A percentile compares a stretch with the other conserved stretches of the same genome.
These are phyloP conservation scores for Alnus rubra DNA, from an alignment of 306 rosid species.

Conservation along the genomic window DNA sequence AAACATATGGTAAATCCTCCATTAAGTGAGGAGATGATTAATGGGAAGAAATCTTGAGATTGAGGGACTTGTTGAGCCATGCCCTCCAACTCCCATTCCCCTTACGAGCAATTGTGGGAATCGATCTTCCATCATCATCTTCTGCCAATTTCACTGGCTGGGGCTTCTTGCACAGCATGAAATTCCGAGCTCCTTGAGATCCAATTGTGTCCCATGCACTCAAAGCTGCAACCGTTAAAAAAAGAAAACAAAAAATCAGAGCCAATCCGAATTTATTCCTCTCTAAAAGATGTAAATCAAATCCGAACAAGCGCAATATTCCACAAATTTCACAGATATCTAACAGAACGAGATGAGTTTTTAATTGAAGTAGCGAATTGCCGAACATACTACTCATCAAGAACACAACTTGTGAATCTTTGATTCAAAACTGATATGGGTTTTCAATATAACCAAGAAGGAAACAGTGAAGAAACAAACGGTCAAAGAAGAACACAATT, in stretches of 20 bases:
- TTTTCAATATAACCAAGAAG: not conserved
- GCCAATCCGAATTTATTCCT: not conserved
- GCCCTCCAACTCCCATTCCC: constrained; percentile 74
- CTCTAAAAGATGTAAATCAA: not conserved
- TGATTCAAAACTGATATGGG: not conserved
- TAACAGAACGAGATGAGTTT: not conserved
- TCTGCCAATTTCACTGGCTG: constrained; percentile 37
- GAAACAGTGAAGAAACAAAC: not conserved
- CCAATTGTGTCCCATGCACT: constrained; percentile 80
- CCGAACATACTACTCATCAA: not conserved
- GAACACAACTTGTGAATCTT: not conserved
- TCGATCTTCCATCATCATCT: constrained; percentile 15
- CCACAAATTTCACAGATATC: not conserved
- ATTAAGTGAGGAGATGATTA: constrained; percentile 18
- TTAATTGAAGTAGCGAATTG: not conserved
- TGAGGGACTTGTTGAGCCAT: constrained; percentile 86
- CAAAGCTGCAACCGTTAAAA: constrained; percentile 51
- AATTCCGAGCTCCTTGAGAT: constrained; percentile 73
- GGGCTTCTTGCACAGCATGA: constrained; percentile 87
- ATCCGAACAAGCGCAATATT: not conserved
- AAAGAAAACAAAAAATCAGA: not conserved
- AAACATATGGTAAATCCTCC: not conserved
- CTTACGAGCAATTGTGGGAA: constrained; percentile 37
- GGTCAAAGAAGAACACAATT: not conserved
- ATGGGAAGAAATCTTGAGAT: constrained; percentile 67